These are phyloP conservation scores for Orbilia oligospora DNA, from an alignment of 2,329 filamentous ascomycete species.

Conservation along the genomic window DNA sequence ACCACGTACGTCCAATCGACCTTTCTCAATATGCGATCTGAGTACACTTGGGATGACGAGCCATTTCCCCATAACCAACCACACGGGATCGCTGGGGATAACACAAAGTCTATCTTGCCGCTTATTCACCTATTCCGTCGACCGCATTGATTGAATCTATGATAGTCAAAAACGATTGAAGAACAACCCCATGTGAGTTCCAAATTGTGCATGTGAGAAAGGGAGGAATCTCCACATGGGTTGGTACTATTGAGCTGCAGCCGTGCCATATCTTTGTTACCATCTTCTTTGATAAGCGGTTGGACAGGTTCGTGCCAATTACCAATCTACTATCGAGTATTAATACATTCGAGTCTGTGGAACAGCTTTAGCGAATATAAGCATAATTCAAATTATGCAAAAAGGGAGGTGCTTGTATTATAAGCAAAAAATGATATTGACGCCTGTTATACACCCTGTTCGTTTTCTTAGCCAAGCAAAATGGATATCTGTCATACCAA, in stretches of 20 bases:
- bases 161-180: constrained; percentile 6
- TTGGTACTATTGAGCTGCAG: constrained; percentile 6
- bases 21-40: constrained; percentile 56
- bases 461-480: constrained; percentile 24
- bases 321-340: constrained; percentile 47
- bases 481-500: constrained; percentile 37
- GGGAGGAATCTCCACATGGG: constrained; percentile 24
- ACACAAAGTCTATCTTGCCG: constrained; percentile 19
- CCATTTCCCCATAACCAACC: constrained; percentile 48
- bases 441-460: constrained; percentile 29
- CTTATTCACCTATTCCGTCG: neutral
- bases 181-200: constrained; percentile 1
- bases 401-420: constrained; percentile 45
- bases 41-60: constrained; percentile 21
- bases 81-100: constrained; percentile 46
- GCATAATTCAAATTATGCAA: constrained; percentile 26
- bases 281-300: constrained; percentile 16
- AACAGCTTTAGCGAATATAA: constrained; percentile 54
- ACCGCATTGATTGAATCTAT: neutral
- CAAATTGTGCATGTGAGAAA: neutral
- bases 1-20: constrained; percentile 47
- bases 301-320: constrained; percentile 40
- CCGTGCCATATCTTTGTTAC: constrained; percentile 11
- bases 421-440: constrained; percentile 22
- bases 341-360: constrained; percentile 49